Evolutionary conservation across 495 filamentous ascomycete species (phyloP).

Genomic region (Hypoxylon fuscum): DNA sequence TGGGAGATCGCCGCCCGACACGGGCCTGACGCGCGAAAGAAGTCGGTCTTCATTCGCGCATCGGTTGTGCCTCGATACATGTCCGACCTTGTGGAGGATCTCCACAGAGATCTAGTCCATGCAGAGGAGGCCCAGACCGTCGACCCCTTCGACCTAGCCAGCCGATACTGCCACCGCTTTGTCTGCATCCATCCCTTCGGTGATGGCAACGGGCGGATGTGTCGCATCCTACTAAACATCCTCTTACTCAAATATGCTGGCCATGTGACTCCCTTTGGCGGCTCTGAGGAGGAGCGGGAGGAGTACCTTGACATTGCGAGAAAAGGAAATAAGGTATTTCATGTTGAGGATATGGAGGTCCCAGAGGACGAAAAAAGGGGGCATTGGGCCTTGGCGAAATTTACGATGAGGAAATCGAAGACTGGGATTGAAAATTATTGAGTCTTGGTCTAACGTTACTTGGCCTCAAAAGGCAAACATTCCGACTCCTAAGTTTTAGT

Average conservation of each 20-base stretch:
- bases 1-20: slow-evolving; percentile 38
- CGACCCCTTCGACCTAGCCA: slow-evolving; percentile 45
- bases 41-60: slow-evolving; percentile 38
- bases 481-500: too few species aligned
- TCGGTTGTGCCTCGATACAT: slow-evolving; percentile 44
- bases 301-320: slow-evolving; percentile 36
- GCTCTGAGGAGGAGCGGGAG: slow-evolving; percentile 27
- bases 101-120: slow-evolving; percentile 27
- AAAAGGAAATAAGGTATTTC: slow-evolving; percentile 24
- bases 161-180: slow-evolving; percentile 44
- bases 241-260: slow-evolving; percentile 45
- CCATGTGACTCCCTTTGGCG: slow-evolving; percentile 24
- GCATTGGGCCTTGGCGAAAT: slow-evolving; percentile 24
- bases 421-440: not conserved
- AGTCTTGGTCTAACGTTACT: not conserved
- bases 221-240: slow-evolving; percentile 47
- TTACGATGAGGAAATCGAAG: slow-evolving; percentile 17
- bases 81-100: slow-evolving; percentile 42
- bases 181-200: slow-evolving; percentile 51
- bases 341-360: slow-evolving; percentile 41
- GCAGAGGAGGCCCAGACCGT: slow-evolving; percentile 9
- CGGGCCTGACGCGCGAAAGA: slow-evolving; percentile 41
- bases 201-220: slow-evolving; percentile 52
- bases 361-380: slow-evolving; percentile 27
- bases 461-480: too few species aligned